Evolutionary conservation across 2,329 filamentous ascomycete species (phyloP), one percentile per base, ranked within the genome.

Genomic region (Ilyonectria destructans): DNA sequence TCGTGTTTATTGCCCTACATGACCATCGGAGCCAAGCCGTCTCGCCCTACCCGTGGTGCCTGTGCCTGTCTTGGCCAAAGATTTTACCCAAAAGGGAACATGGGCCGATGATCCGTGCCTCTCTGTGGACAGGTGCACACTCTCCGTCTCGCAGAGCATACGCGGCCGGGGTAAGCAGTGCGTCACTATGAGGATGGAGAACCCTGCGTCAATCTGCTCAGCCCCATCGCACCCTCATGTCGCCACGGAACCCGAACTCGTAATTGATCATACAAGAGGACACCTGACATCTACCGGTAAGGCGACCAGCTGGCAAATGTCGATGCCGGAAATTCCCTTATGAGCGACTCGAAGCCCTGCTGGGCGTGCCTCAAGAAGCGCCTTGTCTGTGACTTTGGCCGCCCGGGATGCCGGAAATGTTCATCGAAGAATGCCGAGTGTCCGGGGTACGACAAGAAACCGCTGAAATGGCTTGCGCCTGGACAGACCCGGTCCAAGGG

Each of bases 401-500:
- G 60, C 31, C 72, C 72, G 1, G 54, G 26, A 6, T 74, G 71
- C 54, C 10, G 45, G 6, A 73, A 72, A 40, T 74, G 72, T 19
- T 19, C 33, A 15, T 7, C 37, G 8, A 63, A 70, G 5, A 65
- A 71, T 3, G 40, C 62, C 9, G 12, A 54, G 13, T 73, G 71
- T 35, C 65, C 71, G 4, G 71, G 71, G 4, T 75, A 74, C 60
- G 72, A 65, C 43, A 62, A 69, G 52, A 75, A 71, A 57, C 71
- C 73, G 19, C 64, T 74, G 10, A 69, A 67, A 58, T 74, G 69
- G 72, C 64, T 73, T 4, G 55, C 66, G 46, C 70, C 71, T 2
- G 71, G 71, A 8, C 68, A 74, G 55, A 74, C 70, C 6, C 62
- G 70, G 40, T 74, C 70, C 31, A 74, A 74, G 46, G 67, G 67